Evolutionary conservation across 2,329 filamentous ascomycete species (phyloP).

Genomic region (Fusarium tjaetaba): DNA sequence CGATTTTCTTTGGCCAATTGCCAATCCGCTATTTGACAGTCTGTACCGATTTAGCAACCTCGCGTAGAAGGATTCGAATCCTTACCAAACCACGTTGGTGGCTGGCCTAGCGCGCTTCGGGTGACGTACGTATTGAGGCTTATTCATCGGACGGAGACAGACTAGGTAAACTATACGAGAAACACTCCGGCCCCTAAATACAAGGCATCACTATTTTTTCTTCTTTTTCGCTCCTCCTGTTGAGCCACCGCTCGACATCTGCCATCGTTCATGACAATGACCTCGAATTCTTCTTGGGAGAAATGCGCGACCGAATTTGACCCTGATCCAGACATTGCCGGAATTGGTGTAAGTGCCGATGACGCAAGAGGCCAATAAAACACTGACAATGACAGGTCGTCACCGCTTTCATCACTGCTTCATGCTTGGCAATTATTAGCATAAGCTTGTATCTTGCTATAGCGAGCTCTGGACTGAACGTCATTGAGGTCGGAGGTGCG

Average conservation of each 20-base stretch:
- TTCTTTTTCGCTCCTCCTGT: background rate
- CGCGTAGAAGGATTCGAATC: background rate
- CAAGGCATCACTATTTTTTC: background rate
- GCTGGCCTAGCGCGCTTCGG: background rate
- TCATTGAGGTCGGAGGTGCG: background rate
- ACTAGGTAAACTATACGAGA: background rate
- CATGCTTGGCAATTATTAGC: background rate
- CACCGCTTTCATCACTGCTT: background rate
- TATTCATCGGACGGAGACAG: background rate
- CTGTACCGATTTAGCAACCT: background rate
- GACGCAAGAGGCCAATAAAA: accelerated
- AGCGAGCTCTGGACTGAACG: background rate
- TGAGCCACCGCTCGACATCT: too few species aligned
- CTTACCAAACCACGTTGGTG: background rate
- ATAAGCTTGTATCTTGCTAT: background rate
- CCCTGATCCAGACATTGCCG: background rate
- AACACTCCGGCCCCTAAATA: background rate
- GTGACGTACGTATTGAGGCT: background rate
- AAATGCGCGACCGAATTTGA: background rate
- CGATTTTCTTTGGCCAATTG: accelerated
- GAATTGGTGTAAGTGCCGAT: background rate
- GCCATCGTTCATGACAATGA: background rate
- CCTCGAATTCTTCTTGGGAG: background rate
- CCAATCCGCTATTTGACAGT: background rate
- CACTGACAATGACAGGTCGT: background rate